Percentiles rank a stretch among this genome's conserved stretches.
Evolutionary conservation across 2,329 filamentous ascomycete species (phyloP).

Genomic region (Penicillium sp.): DNA sequence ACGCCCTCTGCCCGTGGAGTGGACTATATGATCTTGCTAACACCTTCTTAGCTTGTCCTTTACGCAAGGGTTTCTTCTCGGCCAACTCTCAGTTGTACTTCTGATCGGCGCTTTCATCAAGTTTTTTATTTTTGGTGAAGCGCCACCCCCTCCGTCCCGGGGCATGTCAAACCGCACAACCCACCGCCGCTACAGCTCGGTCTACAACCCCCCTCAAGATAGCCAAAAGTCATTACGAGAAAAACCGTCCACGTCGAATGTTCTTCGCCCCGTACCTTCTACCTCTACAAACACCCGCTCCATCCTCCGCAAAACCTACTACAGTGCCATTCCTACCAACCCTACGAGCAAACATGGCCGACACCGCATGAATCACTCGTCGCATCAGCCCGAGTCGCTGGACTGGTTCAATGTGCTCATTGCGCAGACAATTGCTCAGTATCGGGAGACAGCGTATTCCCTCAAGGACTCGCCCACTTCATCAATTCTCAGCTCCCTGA

Average conservation of each 20-base stretch:
- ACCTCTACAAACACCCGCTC: conserved; percentile 78
- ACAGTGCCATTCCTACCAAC: conserved; percentile 61
- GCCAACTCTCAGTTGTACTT: conserved; percentile 87
- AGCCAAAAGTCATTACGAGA: conserved; percentile 47
- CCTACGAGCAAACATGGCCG: conserved; percentile 43
- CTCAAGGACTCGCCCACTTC: conserved; percentile 62
- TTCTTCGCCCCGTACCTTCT: conserved; percentile 69
- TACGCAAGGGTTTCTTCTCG: conserved; percentile 88
- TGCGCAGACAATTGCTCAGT: conserved; percentile 93
- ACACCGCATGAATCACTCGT: conserved; percentile 55
- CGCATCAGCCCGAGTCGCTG: conserved; percentile 91
- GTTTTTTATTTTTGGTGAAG: conserved; percentile 98
- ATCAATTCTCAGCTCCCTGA: conserved; percentile 78
- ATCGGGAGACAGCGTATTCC: conserved; percentile 86
- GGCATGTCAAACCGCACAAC: conserved; percentile 73
- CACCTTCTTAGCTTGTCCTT: conserved; percentile 68
- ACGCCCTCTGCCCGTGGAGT: conserved; percentile 22
- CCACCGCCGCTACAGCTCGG: conserved; percentile 72
- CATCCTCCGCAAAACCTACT: conserved; percentile 95
- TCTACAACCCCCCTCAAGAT: conserved; percentile 45
- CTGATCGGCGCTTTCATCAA: conserved; percentile 95
- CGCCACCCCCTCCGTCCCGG: conserved; percentile 77
- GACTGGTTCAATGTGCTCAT: conserved; percentile 99
- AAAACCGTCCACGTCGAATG: conserved; percentile 60
- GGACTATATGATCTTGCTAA: conserved; percentile 20